These are phyloP conservation scores for Mucor racemosus DNA, from an alignment of 371 early-diverging fungal species.

Conservation along the genomic window DNA sequence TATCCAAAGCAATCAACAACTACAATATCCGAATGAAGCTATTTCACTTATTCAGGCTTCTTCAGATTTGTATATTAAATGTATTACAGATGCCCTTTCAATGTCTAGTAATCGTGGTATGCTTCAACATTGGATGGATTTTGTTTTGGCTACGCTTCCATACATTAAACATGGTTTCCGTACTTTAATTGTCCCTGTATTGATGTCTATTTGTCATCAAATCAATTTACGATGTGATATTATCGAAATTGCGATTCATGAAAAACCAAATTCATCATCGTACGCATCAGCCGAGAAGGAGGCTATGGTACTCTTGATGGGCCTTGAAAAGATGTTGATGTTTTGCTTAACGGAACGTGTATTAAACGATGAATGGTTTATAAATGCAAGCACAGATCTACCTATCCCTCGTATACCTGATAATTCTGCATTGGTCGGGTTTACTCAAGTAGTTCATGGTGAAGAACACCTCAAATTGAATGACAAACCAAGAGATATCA, in stretches of 20 bases:
- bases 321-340: conserved; percentile 66
- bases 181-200: conserved; percentile 62
- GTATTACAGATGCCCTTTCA: conserved; percentile 66
- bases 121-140: conserved; percentile 81
- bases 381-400: conserved; percentile 8
- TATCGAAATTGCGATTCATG: conserved; percentile 40
- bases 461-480: conserved; percentile 19
- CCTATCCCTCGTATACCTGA: conserved; percentile 28
- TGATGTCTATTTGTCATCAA: conserved; percentile 70
- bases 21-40: conserved; percentile 29
- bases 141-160: conserved; percentile 67
- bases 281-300: conserved; percentile 52
- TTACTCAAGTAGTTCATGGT: conserved; percentile 40
- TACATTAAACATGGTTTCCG: conserved; percentile 67
- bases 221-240: conserved; percentile 51
- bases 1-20: background rate
- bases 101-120: conserved; percentile 64
- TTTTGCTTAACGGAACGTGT: conserved; percentile 63
- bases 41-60: conserved; percentile 34
- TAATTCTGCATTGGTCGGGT: conserved; percentile 30
- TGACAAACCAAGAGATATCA: conserved; percentile 49
- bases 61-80: conserved; percentile 63
- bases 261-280: conserved; percentile 17
- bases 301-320: conserved; percentile 62
- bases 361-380: conserved; percentile 45